These are phyloP conservation scores for Durotheca rogersii DNA, from an alignment of 495 filamentous ascomycete species.

Conservation along the genomic window DNA sequence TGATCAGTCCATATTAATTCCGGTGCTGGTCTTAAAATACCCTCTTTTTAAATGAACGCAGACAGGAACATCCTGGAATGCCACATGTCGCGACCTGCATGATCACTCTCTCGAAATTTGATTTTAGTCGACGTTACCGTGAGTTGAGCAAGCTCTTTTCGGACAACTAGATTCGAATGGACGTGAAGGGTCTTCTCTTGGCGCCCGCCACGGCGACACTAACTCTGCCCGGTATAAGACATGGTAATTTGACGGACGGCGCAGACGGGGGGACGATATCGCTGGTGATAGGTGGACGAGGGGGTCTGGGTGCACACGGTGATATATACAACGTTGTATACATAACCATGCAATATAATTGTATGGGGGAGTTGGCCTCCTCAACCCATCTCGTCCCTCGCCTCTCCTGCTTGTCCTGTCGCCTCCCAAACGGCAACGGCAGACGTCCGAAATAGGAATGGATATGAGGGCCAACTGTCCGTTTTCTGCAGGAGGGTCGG, in stretches of 20 bases:
- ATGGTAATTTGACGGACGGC: neutral
- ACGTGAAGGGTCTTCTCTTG: neutral
- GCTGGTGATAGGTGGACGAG: conserved; percentile 10
- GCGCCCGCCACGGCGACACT: neutral
- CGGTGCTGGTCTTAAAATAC: neutral
- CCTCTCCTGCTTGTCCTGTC: conserved; percentile 6
- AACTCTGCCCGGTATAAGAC: neutral
- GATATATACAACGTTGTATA: conserved; percentile 32
- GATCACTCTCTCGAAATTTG: conserved; percentile 3
- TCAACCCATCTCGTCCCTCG: neutral
- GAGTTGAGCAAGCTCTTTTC: neutral
- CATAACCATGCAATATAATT: conserved; percentile 9
- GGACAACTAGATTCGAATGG: neutral
- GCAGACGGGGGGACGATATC: neutral
- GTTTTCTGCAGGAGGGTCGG: conserved; percentile 25
- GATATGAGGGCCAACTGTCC: conserved; percentile 25
- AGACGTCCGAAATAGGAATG: conserved; percentile 28
- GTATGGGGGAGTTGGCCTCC: neutral
- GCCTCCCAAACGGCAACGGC: neutral
- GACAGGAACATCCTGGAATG: conserved; percentile 22
- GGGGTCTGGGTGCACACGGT: conserved; percentile 26
- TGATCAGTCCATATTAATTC: conserved; percentile 7
- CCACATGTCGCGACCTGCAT: conserved; percentile 30
- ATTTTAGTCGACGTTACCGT: conserved; percentile 6
- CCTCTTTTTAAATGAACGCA: conserved; percentile 15